phyloP scores from a whole-genome alignment of 2,329 filamentous ascomycete species.

The Coniochaeta prunicola region DNA sequence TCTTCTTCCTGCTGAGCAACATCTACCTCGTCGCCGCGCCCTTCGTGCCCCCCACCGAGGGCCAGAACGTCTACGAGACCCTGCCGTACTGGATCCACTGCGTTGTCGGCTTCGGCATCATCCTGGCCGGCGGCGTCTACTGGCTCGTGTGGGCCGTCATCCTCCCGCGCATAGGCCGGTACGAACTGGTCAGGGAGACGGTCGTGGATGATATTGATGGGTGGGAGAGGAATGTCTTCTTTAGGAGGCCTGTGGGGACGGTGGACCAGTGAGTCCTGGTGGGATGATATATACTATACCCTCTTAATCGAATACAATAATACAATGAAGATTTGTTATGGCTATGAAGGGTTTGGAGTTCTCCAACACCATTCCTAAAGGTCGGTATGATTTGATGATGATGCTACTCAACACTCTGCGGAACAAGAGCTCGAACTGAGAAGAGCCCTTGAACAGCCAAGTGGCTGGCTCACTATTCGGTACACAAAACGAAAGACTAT shows the following conservation, averaged over 20 bases:
- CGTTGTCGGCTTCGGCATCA: slow-evolving; percentile 47
- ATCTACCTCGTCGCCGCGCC: slow-evolving; percentile 54
- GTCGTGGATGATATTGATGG: slow-evolving; percentile 51
- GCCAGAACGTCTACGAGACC: slow-evolving; percentile 44
- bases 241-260: slow-evolving; percentile 25
- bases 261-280: not conserved
- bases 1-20: slow-evolving; percentile 56
- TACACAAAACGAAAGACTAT: not conserved
- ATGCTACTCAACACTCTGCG: no score
- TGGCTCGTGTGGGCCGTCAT: slow-evolving; percentile 49
- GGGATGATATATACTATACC: not conserved
- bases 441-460: not conserved
- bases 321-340: no score
- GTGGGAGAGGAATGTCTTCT: slow-evolving; percentile 53
- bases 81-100: slow-evolving; percentile 53
- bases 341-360: no score
- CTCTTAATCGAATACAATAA: not conserved
- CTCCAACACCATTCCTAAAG: no score
- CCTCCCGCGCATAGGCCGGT: slow-evolving; percentile 42
- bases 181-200: slow-evolving; percentile 49
- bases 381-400: no score
- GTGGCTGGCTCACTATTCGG: not conserved
- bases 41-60: slow-evolving; percentile 44
- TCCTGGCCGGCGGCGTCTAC: slow-evolving; percentile 45
- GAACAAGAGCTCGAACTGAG: no score